phyloP scores from a whole-genome alignment of 805 yeast species.

The Trichomonascus vanleenenianus region DNA sequence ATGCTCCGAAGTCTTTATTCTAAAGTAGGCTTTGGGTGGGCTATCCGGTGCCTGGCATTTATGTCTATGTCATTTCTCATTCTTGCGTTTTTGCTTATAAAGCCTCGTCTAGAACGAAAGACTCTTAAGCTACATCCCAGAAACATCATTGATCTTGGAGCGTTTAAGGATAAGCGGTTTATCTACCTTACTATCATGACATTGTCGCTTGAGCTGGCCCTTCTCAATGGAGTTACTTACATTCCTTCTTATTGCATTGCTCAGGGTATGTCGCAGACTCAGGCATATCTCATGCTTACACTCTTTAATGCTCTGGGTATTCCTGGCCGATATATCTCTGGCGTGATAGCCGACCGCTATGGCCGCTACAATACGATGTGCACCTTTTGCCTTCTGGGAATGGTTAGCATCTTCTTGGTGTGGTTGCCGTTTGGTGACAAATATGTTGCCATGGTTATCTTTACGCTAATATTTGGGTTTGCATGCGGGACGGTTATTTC shows the following conservation, averaged over 20 bases:
- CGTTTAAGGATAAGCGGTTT: constrained; percentile 38
- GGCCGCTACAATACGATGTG: constrained; percentile 50
- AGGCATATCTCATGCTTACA: constrained; percentile 42
- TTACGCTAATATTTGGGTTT: constrained; percentile 46
- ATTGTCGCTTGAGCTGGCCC: constrained; percentile 40
- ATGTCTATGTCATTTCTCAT: constrained; percentile 35
- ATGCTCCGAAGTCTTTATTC: constrained; percentile 40
- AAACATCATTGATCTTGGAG: constrained; percentile 31
- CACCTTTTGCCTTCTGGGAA: constrained; percentile 28
- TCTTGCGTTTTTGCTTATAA: constrained; percentile 31
- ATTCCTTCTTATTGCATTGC: constrained; percentile 47
- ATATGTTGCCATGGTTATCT: constrained; percentile 34
- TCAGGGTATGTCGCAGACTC: constrained; percentile 35
- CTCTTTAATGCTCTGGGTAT: constrained; percentile 36
- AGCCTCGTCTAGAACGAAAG: constrained; percentile 33
- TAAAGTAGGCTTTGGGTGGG: constrained; percentile 52
- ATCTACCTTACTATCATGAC: constrained; percentile 37
- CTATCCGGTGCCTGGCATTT: constrained; percentile 46
- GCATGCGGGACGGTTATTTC: constrained; percentile 50
- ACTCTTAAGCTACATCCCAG: constrained; percentile 21
- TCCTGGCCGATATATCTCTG: constrained; percentile 39
- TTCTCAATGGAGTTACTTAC: constrained; percentile 42
- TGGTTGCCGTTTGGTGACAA: constrained; percentile 39
- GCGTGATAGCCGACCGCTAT: constrained; percentile 36
- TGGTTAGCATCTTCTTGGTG: constrained; percentile 27